These are phyloP conservation scores for Trichosporon coremiiforme DNA, from an alignment of 1,284 basidiomycete species.

Conservation along the genomic window DNA sequence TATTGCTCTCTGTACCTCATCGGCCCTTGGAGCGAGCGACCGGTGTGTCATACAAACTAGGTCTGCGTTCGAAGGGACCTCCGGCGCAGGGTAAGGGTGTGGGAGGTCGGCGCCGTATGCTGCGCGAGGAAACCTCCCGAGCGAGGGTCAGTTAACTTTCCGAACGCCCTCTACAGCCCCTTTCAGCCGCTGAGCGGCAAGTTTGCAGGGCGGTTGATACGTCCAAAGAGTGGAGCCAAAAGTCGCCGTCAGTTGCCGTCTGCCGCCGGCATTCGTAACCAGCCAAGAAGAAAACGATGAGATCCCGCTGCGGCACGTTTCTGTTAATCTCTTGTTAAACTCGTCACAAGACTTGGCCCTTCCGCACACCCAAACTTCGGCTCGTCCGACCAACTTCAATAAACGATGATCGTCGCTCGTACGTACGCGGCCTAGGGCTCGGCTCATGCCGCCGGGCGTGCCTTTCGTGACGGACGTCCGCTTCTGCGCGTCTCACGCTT, in stretches of 20 bases:
- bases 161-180: too few relatives aligned
- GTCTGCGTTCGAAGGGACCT: too few relatives aligned
- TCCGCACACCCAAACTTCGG: neutral
- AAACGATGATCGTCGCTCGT: neutral
- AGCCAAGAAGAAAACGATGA: neutral
- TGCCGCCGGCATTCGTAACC: neutral
- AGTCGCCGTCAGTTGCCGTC: neutral
- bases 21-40: neutral
- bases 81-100: too few relatives aligned
- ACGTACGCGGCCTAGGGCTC: neutral
- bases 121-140: neutral
- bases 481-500: too few relatives aligned
- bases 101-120: neutral
- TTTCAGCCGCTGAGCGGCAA: too few relatives aligned
- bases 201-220: too few relatives aligned
- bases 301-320: neutral
- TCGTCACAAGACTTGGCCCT: neutral
- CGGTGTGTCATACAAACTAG: too few relatives aligned
- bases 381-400: neutral
- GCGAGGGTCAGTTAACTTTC: too few relatives aligned
- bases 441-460: neutral
- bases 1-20: too few relatives aligned
- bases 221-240: neutral
- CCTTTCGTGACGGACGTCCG: neutral
- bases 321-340: conserved; percentile 12